Evolutionary conservation across 192 early-diverging fungal species (phyloP).

Genomic region (Coemansia sp.): DNA sequence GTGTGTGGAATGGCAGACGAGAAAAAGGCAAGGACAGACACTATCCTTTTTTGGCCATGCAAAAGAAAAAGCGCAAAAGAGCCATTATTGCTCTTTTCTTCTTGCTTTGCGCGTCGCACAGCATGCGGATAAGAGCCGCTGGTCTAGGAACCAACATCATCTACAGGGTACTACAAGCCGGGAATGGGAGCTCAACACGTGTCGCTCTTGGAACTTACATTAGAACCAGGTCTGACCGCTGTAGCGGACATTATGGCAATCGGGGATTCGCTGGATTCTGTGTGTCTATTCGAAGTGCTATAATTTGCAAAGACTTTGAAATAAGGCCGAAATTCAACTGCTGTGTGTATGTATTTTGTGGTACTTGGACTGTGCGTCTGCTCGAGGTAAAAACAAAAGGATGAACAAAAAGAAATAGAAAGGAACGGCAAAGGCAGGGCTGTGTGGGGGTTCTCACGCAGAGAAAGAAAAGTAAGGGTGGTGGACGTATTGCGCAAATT

Average conservation of each 20-base stretch:
- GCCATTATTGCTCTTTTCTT: background rate
- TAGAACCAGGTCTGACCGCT: slow-evolving; percentile 7
- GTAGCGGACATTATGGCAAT: slow-evolving; percentile 7
- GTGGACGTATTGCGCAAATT: background rate
- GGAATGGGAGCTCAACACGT: background rate
- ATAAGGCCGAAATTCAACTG: background rate
- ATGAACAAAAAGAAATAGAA: background rate
- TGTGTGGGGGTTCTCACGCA: slow-evolving; percentile 5
- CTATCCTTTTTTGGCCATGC: slow-evolving; percentile 8
- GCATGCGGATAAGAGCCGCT: background rate
- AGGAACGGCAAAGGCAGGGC: background rate
- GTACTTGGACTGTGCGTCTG: background rate
- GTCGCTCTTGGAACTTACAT: slow-evolving; percentile 5
- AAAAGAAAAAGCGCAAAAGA: background rate
- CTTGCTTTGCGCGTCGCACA: background rate
- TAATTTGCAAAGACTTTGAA: background rate
- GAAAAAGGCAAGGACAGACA: background rate
- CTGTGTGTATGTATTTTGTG: background rate
- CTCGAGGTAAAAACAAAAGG: background rate
- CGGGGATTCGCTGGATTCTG: background rate
- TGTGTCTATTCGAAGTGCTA: background rate
- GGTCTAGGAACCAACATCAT: background rate
- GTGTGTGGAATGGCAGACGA: background rate
- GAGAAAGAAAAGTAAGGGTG: background rate
- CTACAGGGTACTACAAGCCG: background rate